Conservation (phyloP, 306 rosid genomes). For the Purshia tridentata region DNA sequence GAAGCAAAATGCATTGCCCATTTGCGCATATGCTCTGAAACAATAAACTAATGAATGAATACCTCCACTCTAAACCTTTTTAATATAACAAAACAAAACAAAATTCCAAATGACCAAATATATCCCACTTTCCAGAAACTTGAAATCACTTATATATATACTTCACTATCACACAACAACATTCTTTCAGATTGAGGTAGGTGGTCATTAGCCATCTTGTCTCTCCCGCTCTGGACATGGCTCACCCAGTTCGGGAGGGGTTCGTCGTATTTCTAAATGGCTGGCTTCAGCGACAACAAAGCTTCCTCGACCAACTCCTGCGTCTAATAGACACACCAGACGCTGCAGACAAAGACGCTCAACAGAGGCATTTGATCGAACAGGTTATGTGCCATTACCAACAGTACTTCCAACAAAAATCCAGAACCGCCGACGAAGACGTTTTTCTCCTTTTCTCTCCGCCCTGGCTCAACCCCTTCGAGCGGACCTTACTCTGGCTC, state of each 20-base stretch:
- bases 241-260: background rate
- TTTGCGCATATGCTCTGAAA: background rate
- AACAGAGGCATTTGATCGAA: conserved; percentile 24
- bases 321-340: background rate
- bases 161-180: no score
- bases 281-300: conserved; percentile 29
- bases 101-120: no score
- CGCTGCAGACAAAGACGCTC: background rate
- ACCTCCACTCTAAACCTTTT: background rate
- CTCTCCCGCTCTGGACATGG: background rate
- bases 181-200: no score
- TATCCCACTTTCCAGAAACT: no score
- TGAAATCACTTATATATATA: no score
- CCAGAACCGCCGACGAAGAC: conserved; percentile 24
- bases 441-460: conserved; percentile 34
- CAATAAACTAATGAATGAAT: background rate
- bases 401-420: conserved; percentile 29
- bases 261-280: conserved; percentile 17
- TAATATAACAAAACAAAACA: background rate
- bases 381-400: conserved; percentile 38
- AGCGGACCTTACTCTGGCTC: conserved; percentile 41
- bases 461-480: conserved; percentile 41
- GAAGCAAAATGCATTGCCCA: background rate
- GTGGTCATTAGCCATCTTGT: no score
- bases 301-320: conserved; percentile 20